Evolutionary conservation across 73 alveolate genomes (phyloP), one percentile per base, ranked within the genome.

Genomic region (Paramecium octaurelia): DNA sequence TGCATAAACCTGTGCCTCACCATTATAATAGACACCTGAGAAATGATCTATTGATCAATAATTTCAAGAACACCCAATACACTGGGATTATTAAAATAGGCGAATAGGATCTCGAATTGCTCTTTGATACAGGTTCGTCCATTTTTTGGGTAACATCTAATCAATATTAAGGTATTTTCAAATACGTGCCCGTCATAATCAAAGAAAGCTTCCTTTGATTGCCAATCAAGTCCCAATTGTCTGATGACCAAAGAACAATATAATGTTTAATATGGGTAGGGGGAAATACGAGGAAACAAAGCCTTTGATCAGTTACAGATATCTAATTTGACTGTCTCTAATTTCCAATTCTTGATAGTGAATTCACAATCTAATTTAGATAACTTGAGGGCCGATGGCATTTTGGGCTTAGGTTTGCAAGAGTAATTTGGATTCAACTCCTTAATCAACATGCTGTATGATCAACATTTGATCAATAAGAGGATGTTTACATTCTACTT

Each of bases 101-200:
- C 12, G 44, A 42, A 38, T 40, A 77, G 12, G 68, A 77, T 21
- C 23, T 77, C 40, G 34, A 77, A 38, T 18, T 77, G 18, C 14
- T 77, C 16, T 77, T 77, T 42, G 90, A 77, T 77, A 77, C 90
- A 77, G 90, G 90, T 18, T 77, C 90, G 0, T 77, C 90, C 1
- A 42, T 77, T 8, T 27, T 38, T 11, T 77, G 90, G 90, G 90
- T 77, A 77, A 27, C 2, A 16, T 16, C 18, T 2, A 23, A 48
- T n/a, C 3, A 38, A 1, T 35, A 80, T 80, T 21, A 64, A 64
- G 46, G 46, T 64, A 8, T 23, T 27, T 34, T 64, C 84, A 64
- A 64, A 27, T 27, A 64, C 20, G 5, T 23, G 48, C 27, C 27
- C 48, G 2, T 64, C 29, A 34, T n/a, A 64, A 64, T 14, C 84